Percentiles rank a stretch among this genome's conserved stretches.
Evolutionary conservation across 345 rosid species (phyloP).

Genomic region (Punica granatum): DNA sequence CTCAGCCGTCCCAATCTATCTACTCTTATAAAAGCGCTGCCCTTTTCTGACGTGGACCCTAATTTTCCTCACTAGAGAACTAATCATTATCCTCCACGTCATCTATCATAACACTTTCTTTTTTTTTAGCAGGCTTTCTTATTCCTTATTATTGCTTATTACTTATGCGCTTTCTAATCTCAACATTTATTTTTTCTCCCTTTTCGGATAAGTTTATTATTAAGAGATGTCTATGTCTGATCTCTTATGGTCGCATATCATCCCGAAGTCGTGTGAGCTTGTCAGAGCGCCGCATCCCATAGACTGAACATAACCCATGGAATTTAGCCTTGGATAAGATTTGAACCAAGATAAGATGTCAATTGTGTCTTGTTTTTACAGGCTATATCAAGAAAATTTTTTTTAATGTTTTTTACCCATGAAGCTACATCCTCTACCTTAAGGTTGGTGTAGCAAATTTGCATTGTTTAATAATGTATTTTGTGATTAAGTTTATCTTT

Average conservation of each 20-base stretch:
- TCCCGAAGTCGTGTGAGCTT: neutral
- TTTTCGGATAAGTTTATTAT: too few species aligned
- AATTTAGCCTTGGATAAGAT: neutral
- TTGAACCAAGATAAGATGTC: too few species aligned
- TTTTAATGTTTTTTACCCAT: too few species aligned
- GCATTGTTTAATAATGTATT: neutral
- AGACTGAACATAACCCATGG: too few species aligned
- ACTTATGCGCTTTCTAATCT: too few species aligned
- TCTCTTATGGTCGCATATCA: too few species aligned
- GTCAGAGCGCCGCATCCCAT: neutral
- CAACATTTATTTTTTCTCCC: too few species aligned
- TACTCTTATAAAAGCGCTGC: slow-evolving; percentile 1
- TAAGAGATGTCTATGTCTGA: too few species aligned
- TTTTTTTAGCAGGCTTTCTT: too few species aligned
- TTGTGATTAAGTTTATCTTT: too few species aligned
- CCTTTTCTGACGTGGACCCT: slow-evolving; percentile 19
- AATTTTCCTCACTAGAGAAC: neutral
- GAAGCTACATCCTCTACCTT: neutral
- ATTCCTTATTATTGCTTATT: too few species aligned
- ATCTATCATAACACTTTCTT: neutral
- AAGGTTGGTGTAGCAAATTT: neutral
- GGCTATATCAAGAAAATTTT: neutral
- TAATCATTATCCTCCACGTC: slow-evolving; percentile 15
- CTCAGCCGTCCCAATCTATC: slow-evolving; percentile 8
- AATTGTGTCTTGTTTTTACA: neutral